Conservation (phyloP, 2,329 filamentous ascomycete genomes). For the Fusarium dimerum region DNA sequence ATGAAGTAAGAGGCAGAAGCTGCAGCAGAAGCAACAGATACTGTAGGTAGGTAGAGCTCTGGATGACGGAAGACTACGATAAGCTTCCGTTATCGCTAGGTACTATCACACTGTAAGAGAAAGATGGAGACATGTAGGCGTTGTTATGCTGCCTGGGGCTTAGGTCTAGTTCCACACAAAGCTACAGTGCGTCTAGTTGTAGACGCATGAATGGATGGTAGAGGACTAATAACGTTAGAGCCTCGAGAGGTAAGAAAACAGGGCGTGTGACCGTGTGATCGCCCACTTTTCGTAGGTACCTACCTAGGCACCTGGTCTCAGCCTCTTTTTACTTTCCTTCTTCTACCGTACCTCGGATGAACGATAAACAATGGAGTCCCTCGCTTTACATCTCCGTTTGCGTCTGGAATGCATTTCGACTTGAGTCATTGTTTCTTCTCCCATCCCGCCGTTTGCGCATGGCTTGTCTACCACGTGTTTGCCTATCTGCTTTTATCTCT, state of each 20-base stretch:
- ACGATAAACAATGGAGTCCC: background rate
- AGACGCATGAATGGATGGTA: too few relatives aligned
- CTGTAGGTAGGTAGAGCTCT: slow-evolving; percentile 1
- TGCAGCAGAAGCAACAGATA: slow-evolving; percentile 6
- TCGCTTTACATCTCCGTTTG: background rate
- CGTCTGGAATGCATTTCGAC: background rate
- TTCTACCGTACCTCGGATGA: background rate
- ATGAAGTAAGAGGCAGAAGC: slow-evolving; percentile 5
- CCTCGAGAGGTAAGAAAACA: background rate
- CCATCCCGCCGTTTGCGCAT: background rate
- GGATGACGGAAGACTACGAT: background rate
- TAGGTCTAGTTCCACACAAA: background rate
- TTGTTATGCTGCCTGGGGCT: too few relatives aligned
- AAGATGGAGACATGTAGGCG: too few relatives aligned
- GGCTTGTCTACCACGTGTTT: background rate
- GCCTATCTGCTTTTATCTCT: background rate
- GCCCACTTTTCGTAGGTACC: background rate
- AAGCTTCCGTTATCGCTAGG: background rate
- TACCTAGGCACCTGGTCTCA: too few relatives aligned
- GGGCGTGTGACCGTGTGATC: background rate
- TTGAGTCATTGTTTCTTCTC: background rate
- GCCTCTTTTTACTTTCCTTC: background rate
- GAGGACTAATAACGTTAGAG: too few relatives aligned
- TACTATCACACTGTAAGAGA: too few relatives aligned
- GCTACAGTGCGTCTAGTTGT: background rate